phyloP scores from a whole-genome alignment of 805 yeast species.

The Cyberlindnera euphorbiae region DNA sequence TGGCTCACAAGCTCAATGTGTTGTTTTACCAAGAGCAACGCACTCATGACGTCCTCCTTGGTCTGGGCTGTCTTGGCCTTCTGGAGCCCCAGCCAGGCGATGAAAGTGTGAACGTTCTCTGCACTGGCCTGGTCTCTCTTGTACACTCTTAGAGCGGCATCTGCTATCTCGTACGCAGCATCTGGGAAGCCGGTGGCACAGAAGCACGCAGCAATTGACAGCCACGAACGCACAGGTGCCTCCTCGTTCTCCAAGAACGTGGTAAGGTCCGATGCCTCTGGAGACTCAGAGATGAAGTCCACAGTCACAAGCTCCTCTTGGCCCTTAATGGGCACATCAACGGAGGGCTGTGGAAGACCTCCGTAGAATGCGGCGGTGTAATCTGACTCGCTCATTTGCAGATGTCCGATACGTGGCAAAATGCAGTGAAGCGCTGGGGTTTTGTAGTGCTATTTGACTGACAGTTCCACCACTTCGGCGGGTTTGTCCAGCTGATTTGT shows the following conservation, averaged over 20 bases:
- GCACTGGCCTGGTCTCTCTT: constrained; percentile 24
- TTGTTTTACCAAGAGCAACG: constrained; percentile 33
- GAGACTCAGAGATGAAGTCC: constrained; percentile 74
- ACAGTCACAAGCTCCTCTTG: constrained; percentile 84
- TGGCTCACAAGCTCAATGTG: constrained; percentile 18
- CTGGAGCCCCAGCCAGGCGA: constrained; percentile 69
- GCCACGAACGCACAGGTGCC: constrained; percentile 76
- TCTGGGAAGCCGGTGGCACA: constrained; percentile 51
- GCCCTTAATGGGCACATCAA: constrained; percentile 65
- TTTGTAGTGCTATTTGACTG: neutral
- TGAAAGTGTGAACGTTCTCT: constrained; percentile 55
- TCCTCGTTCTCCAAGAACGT: constrained; percentile 76
- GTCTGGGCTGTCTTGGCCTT: constrained; percentile 30
- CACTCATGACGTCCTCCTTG: constrained; percentile 35
- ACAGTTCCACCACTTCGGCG: neutral
- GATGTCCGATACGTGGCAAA: too few species aligned
- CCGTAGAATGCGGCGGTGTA: constrained; percentile 13
- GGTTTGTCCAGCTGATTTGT: too few species aligned
- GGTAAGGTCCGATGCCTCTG: constrained; percentile 71
- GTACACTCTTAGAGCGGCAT: constrained; percentile 10
- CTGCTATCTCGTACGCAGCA: constrained; percentile 44
- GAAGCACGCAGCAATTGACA: constrained; percentile 77
- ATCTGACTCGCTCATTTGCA: constrained; percentile 7
- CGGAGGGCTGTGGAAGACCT: constrained; percentile 4
- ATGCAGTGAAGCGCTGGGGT: too few species aligned